Base-by-base conservation (phyloP, 176 grass and related monocot species). In the Cenchrus purpureus region DNA sequence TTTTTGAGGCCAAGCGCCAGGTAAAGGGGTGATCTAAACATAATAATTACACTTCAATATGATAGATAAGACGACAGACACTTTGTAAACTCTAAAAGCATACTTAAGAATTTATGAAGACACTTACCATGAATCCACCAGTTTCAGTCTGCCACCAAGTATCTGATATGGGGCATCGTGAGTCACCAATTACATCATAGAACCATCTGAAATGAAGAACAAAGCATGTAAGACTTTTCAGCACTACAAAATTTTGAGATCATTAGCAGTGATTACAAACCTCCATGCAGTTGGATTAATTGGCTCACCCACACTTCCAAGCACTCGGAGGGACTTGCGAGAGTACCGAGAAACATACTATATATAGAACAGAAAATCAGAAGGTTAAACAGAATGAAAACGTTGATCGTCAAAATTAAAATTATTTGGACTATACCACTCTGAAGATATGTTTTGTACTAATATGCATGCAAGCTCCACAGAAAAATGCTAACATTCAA, bases 101-200 rank as follows among this genome's bases (percentile, higher is more conserved):
- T 40, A 40, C 37, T 40, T 72, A 10, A 12, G 71, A 51, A 46
- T 63, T 34, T 53, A 43, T 65, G 69, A 79, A 70, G 40, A 70
- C 22, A 89, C 67, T 87, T 86, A 99, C 97, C 97, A 99, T 99
- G 86, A 99, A 96, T 65, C 97, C 97, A 74, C 97, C 97, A 43
- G 97, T 96, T 88, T 99, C 97, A 87, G 97, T 99, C 89, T 99
- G 97, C 97, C 97, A 99, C 97, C 93, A 99, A 59, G 97, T 99
- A 58, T 99, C 97, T 79, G 97, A 96, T 95, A 99, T 96, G 58
- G 93, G 93, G 71, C 97, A 94, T 86, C 86, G 82, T 53, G 93
- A 87, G 50, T 99, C 86, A 12, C 93, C 93, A 32, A 96, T 79
- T 89, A 96, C 88, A 92, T 96, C 84, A 83, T 87, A 99, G 49